A percentile compares a stretch with the other conserved stretches of the same genome.
Conservation (phyloP, 345 rosid genomes). For the Alliaria petiolata region DNA sequence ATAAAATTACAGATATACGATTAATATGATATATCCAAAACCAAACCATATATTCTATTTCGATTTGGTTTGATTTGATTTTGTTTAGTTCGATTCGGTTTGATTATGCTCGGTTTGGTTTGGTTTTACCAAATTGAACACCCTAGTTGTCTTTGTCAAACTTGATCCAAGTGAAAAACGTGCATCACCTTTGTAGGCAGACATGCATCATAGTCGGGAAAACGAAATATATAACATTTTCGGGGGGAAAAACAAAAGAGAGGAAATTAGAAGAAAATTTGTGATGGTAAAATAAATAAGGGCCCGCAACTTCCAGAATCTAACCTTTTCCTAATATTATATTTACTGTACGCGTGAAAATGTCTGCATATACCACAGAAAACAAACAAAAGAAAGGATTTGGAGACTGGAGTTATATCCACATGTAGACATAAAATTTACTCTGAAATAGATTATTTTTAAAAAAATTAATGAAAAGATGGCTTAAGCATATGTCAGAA, state of each 20-base stretch:
- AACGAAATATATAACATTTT: conserved; percentile 7
- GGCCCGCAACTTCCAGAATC: not conserved
- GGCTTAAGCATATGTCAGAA: not conserved
- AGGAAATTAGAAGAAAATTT: not conserved
- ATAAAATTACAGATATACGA: too few species aligned
- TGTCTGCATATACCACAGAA: not conserved
- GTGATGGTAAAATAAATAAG: not conserved
- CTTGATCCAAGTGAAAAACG: conserved; percentile 7
- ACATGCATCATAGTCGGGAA: conserved; percentile 14
- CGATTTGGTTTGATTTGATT: too few species aligned
- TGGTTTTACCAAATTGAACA: too few species aligned
- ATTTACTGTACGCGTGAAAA: conserved; percentile 8
- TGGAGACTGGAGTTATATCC: not conserved
- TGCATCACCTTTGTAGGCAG: conserved; percentile 12
- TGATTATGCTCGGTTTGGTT: too few species aligned
- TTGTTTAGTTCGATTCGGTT: too few species aligned
- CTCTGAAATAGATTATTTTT: not conserved
- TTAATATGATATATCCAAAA: too few species aligned
- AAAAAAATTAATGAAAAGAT: not conserved
- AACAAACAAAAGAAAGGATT: not conserved
- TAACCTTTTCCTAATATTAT: not conserved
- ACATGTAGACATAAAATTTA: not conserved
- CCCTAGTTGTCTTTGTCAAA: conserved; percentile 13
- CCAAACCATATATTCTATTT: too few species aligned
- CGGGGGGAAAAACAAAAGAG: not conserved